These are phyloP conservation scores for Alternaria dauci DNA, from an alignment of 2,329 filamentous ascomycete species.

Conservation along the genomic window DNA sequence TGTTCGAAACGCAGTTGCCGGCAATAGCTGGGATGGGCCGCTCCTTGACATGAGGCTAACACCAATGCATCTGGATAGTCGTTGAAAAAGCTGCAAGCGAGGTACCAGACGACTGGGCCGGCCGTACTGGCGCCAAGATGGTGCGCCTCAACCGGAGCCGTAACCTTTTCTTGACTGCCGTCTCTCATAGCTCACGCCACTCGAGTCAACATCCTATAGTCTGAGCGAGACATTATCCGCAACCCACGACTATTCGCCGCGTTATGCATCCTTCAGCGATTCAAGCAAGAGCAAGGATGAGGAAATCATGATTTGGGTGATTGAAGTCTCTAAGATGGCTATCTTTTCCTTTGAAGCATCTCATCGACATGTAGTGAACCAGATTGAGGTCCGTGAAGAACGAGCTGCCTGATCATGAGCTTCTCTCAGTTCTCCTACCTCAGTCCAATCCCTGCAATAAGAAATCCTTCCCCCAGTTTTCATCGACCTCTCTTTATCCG, in stretches of 20 bases:
- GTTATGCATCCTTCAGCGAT: neutral
- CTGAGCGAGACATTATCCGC: neutral
- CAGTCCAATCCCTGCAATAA: neutral
- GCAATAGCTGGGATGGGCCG: neutral
- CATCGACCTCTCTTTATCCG: neutral
- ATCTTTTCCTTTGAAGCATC: neutral
- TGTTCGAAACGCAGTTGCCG: neutral
- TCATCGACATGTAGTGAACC: neutral
- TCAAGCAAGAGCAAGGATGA: neutral
- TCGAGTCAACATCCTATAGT: neutral
- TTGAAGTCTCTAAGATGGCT: neutral
- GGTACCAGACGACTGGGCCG: neutral
- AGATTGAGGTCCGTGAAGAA: neutral
- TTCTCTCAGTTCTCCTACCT: neutral
- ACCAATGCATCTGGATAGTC: neutral
- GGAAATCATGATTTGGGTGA: neutral
- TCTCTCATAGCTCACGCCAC: neutral
- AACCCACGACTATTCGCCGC: neutral
- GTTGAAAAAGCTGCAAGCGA: constrained; percentile 5
- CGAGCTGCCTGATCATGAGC: neutral
- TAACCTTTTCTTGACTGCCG: neutral
- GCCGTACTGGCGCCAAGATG: neutral
- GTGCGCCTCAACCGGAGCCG: neutral
- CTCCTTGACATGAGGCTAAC: neutral
- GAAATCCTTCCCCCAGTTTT: neutral